phyloP scores from a whole-genome alignment of 2,329 filamentous ascomycete species.

The Amylocarpus encephaloides region DNA sequence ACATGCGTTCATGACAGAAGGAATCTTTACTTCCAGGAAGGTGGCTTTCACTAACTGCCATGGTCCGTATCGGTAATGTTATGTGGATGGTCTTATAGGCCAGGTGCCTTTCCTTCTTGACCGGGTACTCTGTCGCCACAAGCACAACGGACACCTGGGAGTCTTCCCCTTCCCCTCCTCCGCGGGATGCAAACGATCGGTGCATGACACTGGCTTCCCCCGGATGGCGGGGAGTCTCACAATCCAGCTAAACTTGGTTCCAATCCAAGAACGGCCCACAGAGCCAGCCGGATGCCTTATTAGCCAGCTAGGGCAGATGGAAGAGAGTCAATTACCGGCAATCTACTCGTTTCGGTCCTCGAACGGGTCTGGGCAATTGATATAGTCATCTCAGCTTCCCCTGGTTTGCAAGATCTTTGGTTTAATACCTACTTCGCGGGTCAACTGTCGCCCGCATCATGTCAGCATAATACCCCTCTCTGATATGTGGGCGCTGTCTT shows the following conservation, averaged over 20 bases:
- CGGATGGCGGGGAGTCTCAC: constrained; percentile 5
- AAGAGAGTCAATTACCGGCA: background rate
- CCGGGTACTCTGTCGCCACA: background rate
- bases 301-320: background rate
- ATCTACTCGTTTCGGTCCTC: background rate
- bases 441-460: background rate
- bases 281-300: background rate
- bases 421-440: background rate
- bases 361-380: too few relatives aligned
- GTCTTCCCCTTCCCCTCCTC: background rate
- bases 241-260: constrained; percentile 2
- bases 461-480: constrained; percentile 5
- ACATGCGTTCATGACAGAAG: background rate
- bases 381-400: background rate
- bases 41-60: background rate
- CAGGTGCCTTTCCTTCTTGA: background rate
- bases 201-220: constrained; percentile 7
- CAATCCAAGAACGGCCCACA: background rate
- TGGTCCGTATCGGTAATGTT: background rate
- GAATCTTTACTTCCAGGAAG: background rate
- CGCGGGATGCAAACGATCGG: background rate
- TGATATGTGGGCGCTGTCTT: background rate
- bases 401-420: background rate
- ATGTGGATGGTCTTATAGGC: background rate
- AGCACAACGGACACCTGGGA: constrained; percentile 4